Conservation (phyloP, 2,329 filamentous ascomycete genomes). For the Penicillium sp. region DNA sequence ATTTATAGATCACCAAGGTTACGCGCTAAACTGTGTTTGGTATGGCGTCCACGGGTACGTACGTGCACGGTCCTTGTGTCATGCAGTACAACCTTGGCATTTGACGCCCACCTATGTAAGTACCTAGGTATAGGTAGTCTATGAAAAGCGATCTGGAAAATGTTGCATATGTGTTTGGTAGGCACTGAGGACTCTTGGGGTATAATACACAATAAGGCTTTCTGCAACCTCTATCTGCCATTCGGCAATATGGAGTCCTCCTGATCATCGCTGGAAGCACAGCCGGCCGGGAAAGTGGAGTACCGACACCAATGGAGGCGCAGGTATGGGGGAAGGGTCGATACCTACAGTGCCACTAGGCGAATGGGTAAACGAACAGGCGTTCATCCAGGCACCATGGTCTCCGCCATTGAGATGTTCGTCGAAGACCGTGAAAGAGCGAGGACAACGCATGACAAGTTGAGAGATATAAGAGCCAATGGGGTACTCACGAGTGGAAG, state of each 20-base stretch:
- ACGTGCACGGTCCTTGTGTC: background rate
- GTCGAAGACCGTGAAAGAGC: no score
- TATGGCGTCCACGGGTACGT: background rate
- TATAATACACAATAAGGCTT: background rate
- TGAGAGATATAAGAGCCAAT: no score
- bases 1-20: background rate
- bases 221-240: background rate
- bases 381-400: no score
- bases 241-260: background rate
- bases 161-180: background rate
- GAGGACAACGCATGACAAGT: no score
- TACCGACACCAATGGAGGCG: no score
- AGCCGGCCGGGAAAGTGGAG: no score
- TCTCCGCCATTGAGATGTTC: no score
- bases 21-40: background rate
- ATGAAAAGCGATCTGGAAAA: background rate
- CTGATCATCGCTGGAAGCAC: background rate
- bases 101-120: no score
- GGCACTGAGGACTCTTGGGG: accelerated
- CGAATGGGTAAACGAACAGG: no score
- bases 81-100: background rate
- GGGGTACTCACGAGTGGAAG: no score
- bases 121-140: background rate
- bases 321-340: no score
- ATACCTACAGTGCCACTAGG: no score